A percentile compares a stretch with the other conserved stretches of the same genome.
Evolutionary conservation across 2,329 filamentous ascomycete genomes (phyloP).

Genomic region (Exophiala calicioides): DNA sequence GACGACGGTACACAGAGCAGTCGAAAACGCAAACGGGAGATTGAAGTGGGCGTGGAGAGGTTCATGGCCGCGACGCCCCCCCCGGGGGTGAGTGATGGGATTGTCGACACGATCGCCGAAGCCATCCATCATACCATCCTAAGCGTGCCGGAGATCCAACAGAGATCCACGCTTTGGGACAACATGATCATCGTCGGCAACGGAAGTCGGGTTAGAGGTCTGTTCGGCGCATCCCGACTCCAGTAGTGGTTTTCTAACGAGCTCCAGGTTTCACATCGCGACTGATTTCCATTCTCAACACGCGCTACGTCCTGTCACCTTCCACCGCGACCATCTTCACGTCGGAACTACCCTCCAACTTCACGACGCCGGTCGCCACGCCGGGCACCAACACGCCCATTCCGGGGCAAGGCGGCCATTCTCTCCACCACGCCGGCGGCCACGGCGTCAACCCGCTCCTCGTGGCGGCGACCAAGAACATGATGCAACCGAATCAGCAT

Average conservation of each 20-base stretch:
- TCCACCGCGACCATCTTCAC: slow-evolving; percentile 95
- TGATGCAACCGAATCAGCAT: slow-evolving; percentile 44
- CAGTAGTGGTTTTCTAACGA: slow-evolving; percentile 46
- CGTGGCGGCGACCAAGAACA: slow-evolving; percentile 71
- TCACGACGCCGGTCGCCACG: slow-evolving; percentile 86
- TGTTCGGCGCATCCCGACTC: slow-evolving; percentile 17
- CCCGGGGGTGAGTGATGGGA: slow-evolving; percentile 53
- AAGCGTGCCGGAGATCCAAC: slow-evolving; percentile 78
- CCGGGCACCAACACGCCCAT: slow-evolving; percentile 84
- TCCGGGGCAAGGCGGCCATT: slow-evolving; percentile 47
- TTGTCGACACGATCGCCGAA: slow-evolving; percentile 80
- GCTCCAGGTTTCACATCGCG: slow-evolving; percentile 80
- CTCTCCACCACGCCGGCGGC: slow-evolving; percentile 57
- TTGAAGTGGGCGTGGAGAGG: slow-evolving; percentile 64
- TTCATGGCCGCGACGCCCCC: slow-evolving; percentile 58
- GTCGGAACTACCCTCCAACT: slow-evolving; percentile 89
- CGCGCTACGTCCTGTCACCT: slow-evolving; percentile 86
- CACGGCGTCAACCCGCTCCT: slow-evolving; percentile 83
- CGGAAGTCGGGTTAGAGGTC: slow-evolving; percentile 67
- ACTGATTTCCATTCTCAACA: slow-evolving; percentile 73
- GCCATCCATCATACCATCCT: slow-evolving; percentile 82
- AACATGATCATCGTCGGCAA: slow-evolving; percentile 89
- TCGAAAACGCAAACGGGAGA: slow-evolving; percentile 52
- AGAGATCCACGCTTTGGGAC: slow-evolving; percentile 87
- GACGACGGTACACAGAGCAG: slow-evolving; percentile 54